A percentile compares a stretch with the other conserved stretches of the same genome.
Conservation (phyloP, 257 asterid species). For the Solanum virginianum region DNA sequence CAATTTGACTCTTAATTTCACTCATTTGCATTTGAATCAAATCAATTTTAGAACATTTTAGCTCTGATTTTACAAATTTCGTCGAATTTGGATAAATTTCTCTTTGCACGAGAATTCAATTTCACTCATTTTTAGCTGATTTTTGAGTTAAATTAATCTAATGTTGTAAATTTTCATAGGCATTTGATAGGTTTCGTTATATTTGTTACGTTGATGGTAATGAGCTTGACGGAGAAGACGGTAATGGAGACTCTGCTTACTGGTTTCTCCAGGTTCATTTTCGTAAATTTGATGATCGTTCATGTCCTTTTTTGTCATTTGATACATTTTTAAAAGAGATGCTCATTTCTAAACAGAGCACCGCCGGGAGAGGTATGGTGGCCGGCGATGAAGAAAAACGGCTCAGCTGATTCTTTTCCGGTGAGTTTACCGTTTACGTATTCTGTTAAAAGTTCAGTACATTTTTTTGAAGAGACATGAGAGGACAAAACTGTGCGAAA, state of each 20-base stretch:
- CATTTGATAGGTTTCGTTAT: slow-evolving; percentile 73
- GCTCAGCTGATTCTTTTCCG: slow-evolving; percentile 34
- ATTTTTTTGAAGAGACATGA: background rate
- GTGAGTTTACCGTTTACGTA: slow-evolving; percentile 15
- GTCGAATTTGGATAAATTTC: slow-evolving; percentile 10
- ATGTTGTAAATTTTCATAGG: slow-evolving; percentile 14
- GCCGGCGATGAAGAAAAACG: slow-evolving; percentile 30
- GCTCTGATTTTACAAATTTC: background rate
- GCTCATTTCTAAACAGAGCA: too few relatives aligned
- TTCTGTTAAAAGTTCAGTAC: background rate
- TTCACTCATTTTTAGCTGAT: background rate
- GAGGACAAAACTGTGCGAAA: background rate
- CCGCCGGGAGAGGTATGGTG: background rate
- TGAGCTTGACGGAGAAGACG: slow-evolving; percentile 59
- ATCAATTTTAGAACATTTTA: background rate
- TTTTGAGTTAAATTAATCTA: background rate
- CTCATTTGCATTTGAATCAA: background rate
- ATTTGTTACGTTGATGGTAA: slow-evolving; percentile 47
- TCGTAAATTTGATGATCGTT: background rate
- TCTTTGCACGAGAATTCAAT: slow-evolving; percentile 35
- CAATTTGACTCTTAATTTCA: background rate
- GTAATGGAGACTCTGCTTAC: slow-evolving; percentile 30
- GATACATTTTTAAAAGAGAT: background rate
- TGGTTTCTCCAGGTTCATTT: slow-evolving; percentile 32
- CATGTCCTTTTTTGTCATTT: background rate